Percentiles rank a stretch among this genome's conserved stretches.
These are phyloP conservation scores for Yarrowia galli DNA, from an alignment of 1,139 yeast genomes.

Conservation along the genomic window DNA sequence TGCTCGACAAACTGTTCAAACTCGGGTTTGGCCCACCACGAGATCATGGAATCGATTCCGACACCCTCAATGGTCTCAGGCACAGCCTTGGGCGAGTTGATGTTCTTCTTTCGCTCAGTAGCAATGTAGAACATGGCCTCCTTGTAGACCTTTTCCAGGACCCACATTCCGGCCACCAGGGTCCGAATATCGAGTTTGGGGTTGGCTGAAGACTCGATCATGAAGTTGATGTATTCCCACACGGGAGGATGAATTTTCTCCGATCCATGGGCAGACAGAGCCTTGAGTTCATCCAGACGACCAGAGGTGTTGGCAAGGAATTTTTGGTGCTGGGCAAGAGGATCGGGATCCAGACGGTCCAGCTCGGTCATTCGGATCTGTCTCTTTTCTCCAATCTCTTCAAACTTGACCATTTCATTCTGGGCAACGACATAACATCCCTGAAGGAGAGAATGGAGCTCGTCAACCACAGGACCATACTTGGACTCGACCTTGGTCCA, in stretches of 20 bases:
- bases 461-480: slow-evolving; percentile 12
- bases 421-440: slow-evolving; percentile 13
- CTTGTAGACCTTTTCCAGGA: slow-evolving; percentile 31
- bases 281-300: background rate
- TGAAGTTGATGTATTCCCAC: slow-evolving; percentile 34
- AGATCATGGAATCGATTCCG: slow-evolving; percentile 35
- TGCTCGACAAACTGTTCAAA: slow-evolving; percentile 32
- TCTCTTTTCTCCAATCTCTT: slow-evolving; percentile 21
- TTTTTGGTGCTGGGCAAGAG: slow-evolving; percentile 5
- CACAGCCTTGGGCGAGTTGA: slow-evolving; percentile 14
- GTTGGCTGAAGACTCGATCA: slow-evolving; percentile 21
- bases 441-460: slow-evolving; percentile 1
- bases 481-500: slow-evolving; percentile 33
- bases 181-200: slow-evolving; percentile 9
- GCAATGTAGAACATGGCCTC: slow-evolving; percentile 35
- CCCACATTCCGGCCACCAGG: slow-evolving; percentile 38
- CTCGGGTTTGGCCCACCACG: slow-evolving; percentile 38
- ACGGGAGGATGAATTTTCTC: slow-evolving; percentile 32
- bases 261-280: slow-evolving; percentile 13
- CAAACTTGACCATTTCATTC: slow-evolving; percentile 36
- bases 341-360: slow-evolving; percentile 23
- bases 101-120: slow-evolving; percentile 22
- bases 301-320: background rate
- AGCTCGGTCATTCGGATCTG: slow-evolving; percentile 27
- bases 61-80: slow-evolving; percentile 18